Percentiles rank a stretch among this genome's conserved stretches.
Conservation (phyloP, 2,329 filamentous ascomycete genomes). For the Apiospora saccharicola region DNA sequence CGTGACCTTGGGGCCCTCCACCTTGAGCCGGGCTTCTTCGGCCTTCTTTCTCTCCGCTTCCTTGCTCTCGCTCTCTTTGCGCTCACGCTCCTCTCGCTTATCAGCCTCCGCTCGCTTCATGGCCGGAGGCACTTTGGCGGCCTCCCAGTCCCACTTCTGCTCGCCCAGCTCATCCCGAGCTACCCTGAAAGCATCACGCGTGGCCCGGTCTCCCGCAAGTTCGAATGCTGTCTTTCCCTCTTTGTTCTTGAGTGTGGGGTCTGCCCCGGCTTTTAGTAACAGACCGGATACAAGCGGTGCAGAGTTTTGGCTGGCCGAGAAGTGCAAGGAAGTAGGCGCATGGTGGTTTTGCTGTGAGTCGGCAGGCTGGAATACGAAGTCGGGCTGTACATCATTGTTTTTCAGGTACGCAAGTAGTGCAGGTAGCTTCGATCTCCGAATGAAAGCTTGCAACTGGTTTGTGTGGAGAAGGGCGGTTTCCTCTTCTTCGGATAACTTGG, state of each 20-base stretch:
- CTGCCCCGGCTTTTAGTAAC: constrained; percentile 74
- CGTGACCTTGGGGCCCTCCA: constrained; percentile 66
- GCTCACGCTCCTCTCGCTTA: constrained; percentile 73
- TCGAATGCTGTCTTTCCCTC: constrained; percentile 91
- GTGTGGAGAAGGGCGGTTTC: constrained; percentile 85
- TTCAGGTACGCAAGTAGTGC: constrained; percentile 85
- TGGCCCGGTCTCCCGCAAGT: constrained; percentile 83
- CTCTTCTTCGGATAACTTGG: constrained; percentile 81
- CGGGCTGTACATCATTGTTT: constrained; percentile 73
- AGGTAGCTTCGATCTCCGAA: constrained; percentile 88
- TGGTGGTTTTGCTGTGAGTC: constrained; percentile 76
- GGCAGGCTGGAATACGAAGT: constrained; percentile 78
- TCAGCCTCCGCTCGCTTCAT: constrained; percentile 78
- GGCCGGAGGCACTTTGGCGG: constrained; percentile 73
- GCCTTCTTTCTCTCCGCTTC: constrained; percentile 74
- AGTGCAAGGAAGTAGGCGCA: constrained; percentile 82
- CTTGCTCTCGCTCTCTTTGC: constrained; percentile 70
- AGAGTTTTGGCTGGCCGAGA: constrained; percentile 83
- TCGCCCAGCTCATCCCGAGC: constrained; percentile 86
- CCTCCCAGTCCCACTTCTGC: constrained; percentile 78
- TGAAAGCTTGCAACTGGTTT: constrained; percentile 84
- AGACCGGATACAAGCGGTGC: constrained; percentile 80
- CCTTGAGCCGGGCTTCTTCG: constrained; percentile 76
- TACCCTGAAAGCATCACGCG: constrained; percentile 89
- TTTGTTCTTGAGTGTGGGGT: constrained; percentile 73